Evolutionary conservation across 805 yeast genomes (phyloP).

Genomic region (Saccharomycopsis capsularis): DNA sequence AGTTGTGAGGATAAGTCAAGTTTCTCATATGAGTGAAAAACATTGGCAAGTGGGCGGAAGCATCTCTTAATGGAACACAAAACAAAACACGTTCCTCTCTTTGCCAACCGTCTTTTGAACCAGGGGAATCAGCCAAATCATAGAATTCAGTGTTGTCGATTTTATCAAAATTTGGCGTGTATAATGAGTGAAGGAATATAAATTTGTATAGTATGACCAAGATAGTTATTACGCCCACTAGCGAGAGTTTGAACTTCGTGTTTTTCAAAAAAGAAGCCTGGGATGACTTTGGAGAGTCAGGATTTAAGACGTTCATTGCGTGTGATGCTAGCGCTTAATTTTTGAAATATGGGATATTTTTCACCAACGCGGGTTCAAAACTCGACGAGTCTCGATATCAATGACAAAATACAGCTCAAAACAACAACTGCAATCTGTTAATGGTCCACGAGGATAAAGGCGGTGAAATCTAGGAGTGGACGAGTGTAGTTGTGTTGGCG

Average conservation of each 20-base stretch:
- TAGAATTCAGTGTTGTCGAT: constrained; percentile 14
- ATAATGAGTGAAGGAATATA: not conserved
- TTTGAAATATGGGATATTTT: too few relatives aligned
- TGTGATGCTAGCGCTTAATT: too few relatives aligned
- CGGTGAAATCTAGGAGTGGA: too few relatives aligned
- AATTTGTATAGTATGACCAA: not conserved
- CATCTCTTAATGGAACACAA: constrained; percentile 72
- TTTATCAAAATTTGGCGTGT: constrained; percentile 17
- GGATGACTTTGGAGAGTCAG: not conserved
- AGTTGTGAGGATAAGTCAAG: constrained; percentile 72
- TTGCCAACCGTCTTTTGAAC: constrained; percentile 9
- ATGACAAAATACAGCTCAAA: too few relatives aligned
- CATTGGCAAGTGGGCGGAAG: constrained; percentile 67
- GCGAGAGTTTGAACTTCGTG: not conserved
- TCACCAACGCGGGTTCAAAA: too few relatives aligned
- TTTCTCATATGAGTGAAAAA: constrained; percentile 84
- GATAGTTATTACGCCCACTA: not conserved
- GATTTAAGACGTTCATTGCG: not conserved
- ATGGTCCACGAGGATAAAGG: too few relatives aligned
- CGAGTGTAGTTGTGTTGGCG: too few relatives aligned
- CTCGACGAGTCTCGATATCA: too few relatives aligned
- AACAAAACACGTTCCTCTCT: constrained; percentile 39
- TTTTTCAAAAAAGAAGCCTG: not conserved
- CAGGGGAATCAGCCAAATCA: constrained; percentile 9
- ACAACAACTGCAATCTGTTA: too few relatives aligned